A percentile compares a stretch with the other conserved stretches of the same genome.
Evolutionary conservation across 208 protist species (phyloP).

Genomic region (Trypanosoma caninum): DNA sequence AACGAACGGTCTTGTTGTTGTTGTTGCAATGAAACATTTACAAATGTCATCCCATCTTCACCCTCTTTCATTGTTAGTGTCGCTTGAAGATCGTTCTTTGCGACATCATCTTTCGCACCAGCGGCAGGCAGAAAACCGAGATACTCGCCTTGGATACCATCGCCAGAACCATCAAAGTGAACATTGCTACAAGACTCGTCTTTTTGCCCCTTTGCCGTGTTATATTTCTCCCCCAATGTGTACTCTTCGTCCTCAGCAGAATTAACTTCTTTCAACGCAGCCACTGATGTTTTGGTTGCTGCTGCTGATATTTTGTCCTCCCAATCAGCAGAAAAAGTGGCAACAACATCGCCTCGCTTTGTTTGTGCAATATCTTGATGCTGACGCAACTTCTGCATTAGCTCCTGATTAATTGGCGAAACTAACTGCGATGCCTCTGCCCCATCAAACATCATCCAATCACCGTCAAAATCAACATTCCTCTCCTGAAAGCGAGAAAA

Average conservation of each 20-base stretch:
- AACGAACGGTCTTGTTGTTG: neutral
- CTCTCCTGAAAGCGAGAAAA: conserved; percentile 68
- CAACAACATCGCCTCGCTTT: neutral
- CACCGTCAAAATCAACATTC: conserved; percentile 54
- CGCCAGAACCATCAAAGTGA: conserved; percentile 11
- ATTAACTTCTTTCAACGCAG: neutral
- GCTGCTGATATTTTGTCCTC: neutral
- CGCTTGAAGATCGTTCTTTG: conserved; percentile 37
- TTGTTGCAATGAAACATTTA: neutral
- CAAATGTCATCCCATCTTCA: neutral
- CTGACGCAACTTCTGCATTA: conserved; percentile 38
- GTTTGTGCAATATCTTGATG: conserved; percentile 32
- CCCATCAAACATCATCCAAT: conserved; percentile 74
- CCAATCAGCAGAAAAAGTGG: neutral
- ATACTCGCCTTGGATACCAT: conserved; percentile 55
- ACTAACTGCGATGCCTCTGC: conserved; percentile 9
- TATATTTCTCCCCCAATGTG: conserved; percentile 33
- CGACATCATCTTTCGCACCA: conserved; percentile 9
- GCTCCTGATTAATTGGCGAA: conserved; percentile 30
- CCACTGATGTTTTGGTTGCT: neutral
- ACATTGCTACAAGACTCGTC: neutral
- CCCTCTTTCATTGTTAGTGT: conserved; percentile 21
- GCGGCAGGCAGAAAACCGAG: conserved; percentile 30
- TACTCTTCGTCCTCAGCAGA: conserved; percentile 27
- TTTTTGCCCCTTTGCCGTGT: conserved; percentile 17